These are phyloP conservation scores for Arctostaphylos glauca DNA, from an alignment of 148 eudicot species.

Conservation along the genomic window DNA sequence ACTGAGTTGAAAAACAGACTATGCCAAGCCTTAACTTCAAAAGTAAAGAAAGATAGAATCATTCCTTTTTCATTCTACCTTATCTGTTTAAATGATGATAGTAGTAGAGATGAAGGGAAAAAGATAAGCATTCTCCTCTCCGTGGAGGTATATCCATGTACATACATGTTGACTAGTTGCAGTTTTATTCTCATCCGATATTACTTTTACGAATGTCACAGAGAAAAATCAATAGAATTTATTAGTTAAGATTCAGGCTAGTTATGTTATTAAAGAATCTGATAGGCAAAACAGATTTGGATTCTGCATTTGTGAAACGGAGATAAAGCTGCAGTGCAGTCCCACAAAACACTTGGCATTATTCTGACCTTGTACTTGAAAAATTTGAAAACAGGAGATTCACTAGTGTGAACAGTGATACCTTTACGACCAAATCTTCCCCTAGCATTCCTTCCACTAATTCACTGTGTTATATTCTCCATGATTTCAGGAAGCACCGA, in stretches of 20 bases:
- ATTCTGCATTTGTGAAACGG: not conserved
- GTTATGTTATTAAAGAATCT: not conserved
- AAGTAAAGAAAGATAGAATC: not conserved
- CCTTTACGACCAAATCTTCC: not conserved
- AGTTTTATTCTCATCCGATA: not conserved
- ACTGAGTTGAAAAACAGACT: not conserved
- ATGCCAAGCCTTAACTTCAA: not conserved
- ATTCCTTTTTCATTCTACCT: not conserved
- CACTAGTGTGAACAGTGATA: conserved; percentile 1
- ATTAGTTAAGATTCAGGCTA: not conserved
- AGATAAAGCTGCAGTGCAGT: not conserved
- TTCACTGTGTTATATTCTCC: conserved; percentile 21
- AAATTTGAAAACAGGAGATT: not conserved
- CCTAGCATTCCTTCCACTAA: conserved; percentile 15
- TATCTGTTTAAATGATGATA: not conserved
- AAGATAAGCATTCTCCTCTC: not conserved
- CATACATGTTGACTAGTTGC: not conserved
- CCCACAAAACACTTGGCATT: not conserved
- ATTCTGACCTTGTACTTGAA: not conserved
- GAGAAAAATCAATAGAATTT: not conserved
- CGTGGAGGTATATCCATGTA: not conserved
- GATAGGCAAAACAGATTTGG: not conserved
- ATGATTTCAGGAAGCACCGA: conserved; percentile 23
- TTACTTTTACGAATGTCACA: not conserved
- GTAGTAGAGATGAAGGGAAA: not conserved